Evolutionary conservation across 2,329 filamentous ascomycete genomes (phyloP).

Genomic region (Periconia sp.): DNA sequence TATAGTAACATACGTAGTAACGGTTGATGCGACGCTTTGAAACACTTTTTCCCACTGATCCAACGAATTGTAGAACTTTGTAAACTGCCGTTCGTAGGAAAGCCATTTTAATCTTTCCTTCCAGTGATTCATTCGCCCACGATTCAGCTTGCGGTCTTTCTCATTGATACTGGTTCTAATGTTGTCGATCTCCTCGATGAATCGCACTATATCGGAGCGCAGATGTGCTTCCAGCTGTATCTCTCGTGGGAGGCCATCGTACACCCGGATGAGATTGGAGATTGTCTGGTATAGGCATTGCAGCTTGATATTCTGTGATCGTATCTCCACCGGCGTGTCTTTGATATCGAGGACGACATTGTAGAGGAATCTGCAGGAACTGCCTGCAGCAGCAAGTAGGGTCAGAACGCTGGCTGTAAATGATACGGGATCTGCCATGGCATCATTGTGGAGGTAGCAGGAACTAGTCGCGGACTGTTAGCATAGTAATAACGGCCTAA

Average conservation of each 20-base stretch:
- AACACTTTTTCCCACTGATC: constrained; percentile 15
- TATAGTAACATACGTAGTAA: too few relatives aligned
- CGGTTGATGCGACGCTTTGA: too few relatives aligned
- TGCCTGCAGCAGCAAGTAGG: constrained; percentile 9
- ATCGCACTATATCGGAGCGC: background rate
- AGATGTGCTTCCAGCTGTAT: constrained; percentile 1
- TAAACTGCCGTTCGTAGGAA: constrained; percentile 9
- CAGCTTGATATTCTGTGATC: constrained; percentile 6
- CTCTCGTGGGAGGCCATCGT: constrained; percentile 5
- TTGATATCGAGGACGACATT: constrained; percentile 10
- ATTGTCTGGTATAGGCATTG: constrained; percentile 8
- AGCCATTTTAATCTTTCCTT: constrained; percentile 14
- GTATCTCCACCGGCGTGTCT: constrained; percentile 12
- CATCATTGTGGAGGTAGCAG: too few relatives aligned
- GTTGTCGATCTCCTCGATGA: background rate
- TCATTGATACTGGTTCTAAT: constrained; percentile 2
- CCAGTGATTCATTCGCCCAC: background rate
- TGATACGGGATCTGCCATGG: constrained; percentile 16
- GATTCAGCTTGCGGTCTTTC: background rate
- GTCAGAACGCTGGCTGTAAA: constrained; percentile 15
- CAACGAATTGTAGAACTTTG: constrained; percentile 12
- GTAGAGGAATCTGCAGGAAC: constrained; percentile 12
- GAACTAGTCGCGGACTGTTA: too few relatives aligned
- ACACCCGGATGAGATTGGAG: constrained; percentile 2
- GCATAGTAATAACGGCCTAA: too few relatives aligned